Percentiles rank a stretch among this genome's conserved stretches.
Evolutionary conservation across 139 green algal genomes (phyloP).

Genomic region (Coelastrella sp.): DNA sequence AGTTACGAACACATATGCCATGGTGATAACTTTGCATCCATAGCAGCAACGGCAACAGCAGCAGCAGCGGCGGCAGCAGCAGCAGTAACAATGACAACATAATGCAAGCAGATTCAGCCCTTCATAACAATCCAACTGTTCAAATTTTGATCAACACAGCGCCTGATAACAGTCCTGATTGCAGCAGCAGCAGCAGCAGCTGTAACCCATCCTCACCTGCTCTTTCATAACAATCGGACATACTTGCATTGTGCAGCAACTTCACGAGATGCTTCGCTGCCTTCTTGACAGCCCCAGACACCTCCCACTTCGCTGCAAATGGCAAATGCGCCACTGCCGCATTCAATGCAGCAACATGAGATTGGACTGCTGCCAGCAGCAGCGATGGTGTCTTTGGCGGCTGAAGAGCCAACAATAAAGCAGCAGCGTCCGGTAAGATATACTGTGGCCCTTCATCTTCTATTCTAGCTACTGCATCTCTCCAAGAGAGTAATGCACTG

Average conservation of each 20-base stretch:
- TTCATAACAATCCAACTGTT: no score
- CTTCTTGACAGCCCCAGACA: neutral
- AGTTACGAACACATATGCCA: neutral
- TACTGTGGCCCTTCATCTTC: constrained; percentile 38
- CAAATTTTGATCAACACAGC: no score
- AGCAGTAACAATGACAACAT: neutral
- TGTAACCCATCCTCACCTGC: neutral
- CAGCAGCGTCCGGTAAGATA: constrained; percentile 39
- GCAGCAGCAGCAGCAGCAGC: neutral
- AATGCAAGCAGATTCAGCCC: no score
- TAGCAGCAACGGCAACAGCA: neutral
- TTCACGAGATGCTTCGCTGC: constrained; percentile 4
- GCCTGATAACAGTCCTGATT: neutral
- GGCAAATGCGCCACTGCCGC: constrained; percentile 23
- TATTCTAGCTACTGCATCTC: neutral
- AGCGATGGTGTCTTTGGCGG: neutral
- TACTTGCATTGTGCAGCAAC: constrained; percentile 25
- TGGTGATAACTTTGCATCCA: neutral
- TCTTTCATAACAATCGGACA: neutral
- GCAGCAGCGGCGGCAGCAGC: constrained; percentile 17
- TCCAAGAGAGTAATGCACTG: constrained; percentile 52
- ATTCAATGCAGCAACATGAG: neutral
- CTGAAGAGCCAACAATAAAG: neutral
- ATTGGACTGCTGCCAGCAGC: constrained; percentile 20
- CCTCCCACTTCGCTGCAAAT: neutral